Conservation (phyloP, 148 eudicot species). For the Diospyros lotus region DNA sequence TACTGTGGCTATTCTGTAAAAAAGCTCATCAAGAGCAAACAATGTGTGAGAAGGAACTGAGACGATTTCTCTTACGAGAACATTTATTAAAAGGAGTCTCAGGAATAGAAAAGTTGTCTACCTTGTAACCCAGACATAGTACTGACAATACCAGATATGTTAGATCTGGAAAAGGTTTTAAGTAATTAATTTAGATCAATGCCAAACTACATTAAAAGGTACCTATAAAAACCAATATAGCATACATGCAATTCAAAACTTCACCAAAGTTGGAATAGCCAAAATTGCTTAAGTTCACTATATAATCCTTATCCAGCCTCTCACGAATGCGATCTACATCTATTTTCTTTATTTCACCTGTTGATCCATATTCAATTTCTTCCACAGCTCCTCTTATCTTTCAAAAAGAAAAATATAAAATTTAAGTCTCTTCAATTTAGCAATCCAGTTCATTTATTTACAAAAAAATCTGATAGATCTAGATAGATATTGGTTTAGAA, state of each 20-base stretch:
- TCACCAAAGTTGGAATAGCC: constrained; percentile 97
- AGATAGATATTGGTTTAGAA: background rate
- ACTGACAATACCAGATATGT: background rate
- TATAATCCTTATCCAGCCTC: constrained; percentile 87
- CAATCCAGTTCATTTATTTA: too few species aligned
- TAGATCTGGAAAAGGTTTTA: background rate
- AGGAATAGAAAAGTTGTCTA: background rate
- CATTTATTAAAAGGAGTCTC: too few species aligned
- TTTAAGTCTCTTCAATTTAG: background rate
- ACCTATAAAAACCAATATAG: constrained; percentile 41
- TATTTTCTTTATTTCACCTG: constrained; percentile 94
- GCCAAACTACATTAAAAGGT: constrained; percentile 27
- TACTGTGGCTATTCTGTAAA: too few species aligned
- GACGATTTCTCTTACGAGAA: too few species aligned
- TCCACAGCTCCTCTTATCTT: constrained; percentile 91
- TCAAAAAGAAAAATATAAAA: constrained; percentile 11
- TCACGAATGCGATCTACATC: constrained; percentile 78
- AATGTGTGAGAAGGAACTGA: too few species aligned
- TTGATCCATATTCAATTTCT: constrained; percentile 89
- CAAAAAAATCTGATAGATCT: too few species aligned
- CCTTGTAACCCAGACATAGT: background rate
- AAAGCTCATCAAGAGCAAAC: too few species aligned
- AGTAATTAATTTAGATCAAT: background rate
- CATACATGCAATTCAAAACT: constrained; percentile 98
- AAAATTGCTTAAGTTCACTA: constrained; percentile 79